Conservation (phyloP, 768 basidiomycete genomes). For the Hortiboletus campestris region DNA sequence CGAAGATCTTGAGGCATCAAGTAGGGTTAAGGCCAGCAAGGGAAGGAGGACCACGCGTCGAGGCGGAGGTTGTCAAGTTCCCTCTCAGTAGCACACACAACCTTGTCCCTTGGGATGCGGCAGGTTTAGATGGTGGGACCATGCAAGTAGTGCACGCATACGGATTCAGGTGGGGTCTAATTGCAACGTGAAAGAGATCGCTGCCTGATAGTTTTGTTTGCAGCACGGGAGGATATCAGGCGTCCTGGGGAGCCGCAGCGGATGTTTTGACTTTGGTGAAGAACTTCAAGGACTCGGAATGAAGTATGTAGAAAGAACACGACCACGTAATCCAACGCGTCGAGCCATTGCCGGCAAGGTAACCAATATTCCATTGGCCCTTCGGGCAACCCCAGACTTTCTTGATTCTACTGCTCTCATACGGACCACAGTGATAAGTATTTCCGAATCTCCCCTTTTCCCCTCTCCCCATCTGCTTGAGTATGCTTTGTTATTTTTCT, state of each 20-base stretch:
- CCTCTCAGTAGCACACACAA: conserved; percentile 28
- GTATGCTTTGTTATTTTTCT: too few relatives aligned
- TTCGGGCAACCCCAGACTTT: too few relatives aligned
- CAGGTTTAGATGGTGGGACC: conserved; percentile 19
- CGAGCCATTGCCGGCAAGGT: too few relatives aligned
- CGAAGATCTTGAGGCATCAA: conserved; percentile 49
- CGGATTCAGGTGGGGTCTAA: conserved; percentile 49
- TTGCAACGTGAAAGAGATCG: not conserved
- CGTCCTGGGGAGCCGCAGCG: conserved; percentile 43
- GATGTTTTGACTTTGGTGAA: conserved; percentile 36
- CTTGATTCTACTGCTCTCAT: too few relatives aligned
- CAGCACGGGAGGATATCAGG: conserved; percentile 39
- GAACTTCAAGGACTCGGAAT: not conserved
- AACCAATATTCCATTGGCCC: too few relatives aligned
- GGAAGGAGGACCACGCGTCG: conserved; percentile 54
- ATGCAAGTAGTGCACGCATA: conserved; percentile 55
- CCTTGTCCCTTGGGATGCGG: conserved; percentile 18
- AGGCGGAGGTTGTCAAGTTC: conserved; percentile 42
- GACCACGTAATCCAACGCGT: conserved; percentile 35
- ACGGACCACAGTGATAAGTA: too few relatives aligned
- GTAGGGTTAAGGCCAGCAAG: conserved; percentile 60
- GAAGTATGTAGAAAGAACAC: conserved; percentile 16
- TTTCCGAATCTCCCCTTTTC: too few relatives aligned
- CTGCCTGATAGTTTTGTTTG: conserved; percentile 11
- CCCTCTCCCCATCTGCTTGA: too few relatives aligned